Percentiles rank a stretch among this genome's conserved stretches.
These are phyloP conservation scores for Chalaropsis ovoidea DNA, from an alignment of 2,329 filamentous ascomycete species.

Conservation along the genomic window DNA sequence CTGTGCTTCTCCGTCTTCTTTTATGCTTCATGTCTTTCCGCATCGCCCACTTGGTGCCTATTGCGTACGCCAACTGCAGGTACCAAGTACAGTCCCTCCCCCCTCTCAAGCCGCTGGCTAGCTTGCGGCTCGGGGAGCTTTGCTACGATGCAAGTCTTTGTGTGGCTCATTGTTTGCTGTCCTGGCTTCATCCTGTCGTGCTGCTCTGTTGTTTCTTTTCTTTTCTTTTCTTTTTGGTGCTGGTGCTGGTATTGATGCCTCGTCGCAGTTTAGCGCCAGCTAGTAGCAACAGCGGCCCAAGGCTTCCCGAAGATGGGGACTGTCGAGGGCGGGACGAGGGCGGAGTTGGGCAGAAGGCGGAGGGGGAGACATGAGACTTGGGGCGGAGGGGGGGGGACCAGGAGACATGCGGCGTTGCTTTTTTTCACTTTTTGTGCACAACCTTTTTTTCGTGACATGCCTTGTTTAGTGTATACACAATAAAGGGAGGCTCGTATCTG, in stretches of 20 bases:
- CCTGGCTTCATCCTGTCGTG: neutral
- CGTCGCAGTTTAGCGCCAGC: neutral
- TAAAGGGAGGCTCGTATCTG: neutral
- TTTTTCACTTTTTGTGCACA: neutral
- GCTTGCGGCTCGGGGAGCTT: neutral
- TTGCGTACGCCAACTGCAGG: slow-evolving; percentile 14
- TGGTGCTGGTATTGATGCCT: neutral
- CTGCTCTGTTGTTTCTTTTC: neutral
- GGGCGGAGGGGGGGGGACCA: too few species aligned
- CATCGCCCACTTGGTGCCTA: slow-evolving; percentile 9
- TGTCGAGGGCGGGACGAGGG: neutral
- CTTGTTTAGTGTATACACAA: too few species aligned
- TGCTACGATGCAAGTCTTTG: slow-evolving; percentile 13
- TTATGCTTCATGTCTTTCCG: slow-evolving; percentile 4
- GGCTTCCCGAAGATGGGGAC: slow-evolving; percentile 10
- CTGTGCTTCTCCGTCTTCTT: neutral
- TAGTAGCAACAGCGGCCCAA: slow-evolving; percentile 8
- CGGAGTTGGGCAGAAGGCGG: neutral
- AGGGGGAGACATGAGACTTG: neutral
- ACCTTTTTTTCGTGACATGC: neutral
- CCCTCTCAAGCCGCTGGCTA: neutral
- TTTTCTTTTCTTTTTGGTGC: neutral
- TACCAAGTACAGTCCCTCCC: neutral
- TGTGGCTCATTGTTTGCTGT: neutral
- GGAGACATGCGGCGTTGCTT: neutral